A percentile compares a stretch with the other conserved stretches of the same genome.
Evolutionary conservation across 805 yeast genomes (phyloP).

Genomic region (Cyberlindnera amylophila): DNA sequence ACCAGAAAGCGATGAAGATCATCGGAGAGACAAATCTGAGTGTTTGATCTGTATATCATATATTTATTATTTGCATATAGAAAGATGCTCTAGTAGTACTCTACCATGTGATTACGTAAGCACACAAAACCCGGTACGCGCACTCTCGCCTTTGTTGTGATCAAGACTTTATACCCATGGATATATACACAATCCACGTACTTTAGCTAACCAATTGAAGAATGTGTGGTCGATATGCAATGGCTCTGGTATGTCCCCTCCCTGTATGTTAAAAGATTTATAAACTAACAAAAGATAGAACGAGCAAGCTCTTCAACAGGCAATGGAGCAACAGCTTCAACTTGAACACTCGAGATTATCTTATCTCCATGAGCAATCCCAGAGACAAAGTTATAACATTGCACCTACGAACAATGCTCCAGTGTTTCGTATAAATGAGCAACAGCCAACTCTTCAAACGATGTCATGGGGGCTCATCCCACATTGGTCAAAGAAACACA

Average conservation of each 20-base stretch:
- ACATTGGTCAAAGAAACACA: conserved; percentile 46
- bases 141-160: too few relatives aligned
- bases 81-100: too few relatives aligned
- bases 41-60: not conserved
- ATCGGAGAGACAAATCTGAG: conserved; percentile 36
- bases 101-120: too few relatives aligned
- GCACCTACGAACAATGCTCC: conserved; percentile 56
- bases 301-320: conserved; percentile 9
- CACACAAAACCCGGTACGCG: too few relatives aligned
- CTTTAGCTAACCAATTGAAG: too few relatives aligned
- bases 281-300: conserved; percentile 10
- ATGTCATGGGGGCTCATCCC: conserved; percentile 88
- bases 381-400: conserved; percentile 44
- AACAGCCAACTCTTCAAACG: conserved; percentile 33
- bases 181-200: too few relatives aligned
- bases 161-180: too few relatives aligned
- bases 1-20: conserved; percentile 61
- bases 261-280: not conserved
- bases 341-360: conserved; percentile 1
- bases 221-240: conserved; percentile 66
- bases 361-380: too few relatives aligned
- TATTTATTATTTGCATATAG: not conserved
- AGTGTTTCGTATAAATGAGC: conserved; percentile 24
- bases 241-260: conserved; percentile 37
- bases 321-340: conserved; percentile 11